phyloP scores from a whole-genome alignment of 2,329 filamentous ascomycete species.

The Aphanoascus verrucosus region DNA sequence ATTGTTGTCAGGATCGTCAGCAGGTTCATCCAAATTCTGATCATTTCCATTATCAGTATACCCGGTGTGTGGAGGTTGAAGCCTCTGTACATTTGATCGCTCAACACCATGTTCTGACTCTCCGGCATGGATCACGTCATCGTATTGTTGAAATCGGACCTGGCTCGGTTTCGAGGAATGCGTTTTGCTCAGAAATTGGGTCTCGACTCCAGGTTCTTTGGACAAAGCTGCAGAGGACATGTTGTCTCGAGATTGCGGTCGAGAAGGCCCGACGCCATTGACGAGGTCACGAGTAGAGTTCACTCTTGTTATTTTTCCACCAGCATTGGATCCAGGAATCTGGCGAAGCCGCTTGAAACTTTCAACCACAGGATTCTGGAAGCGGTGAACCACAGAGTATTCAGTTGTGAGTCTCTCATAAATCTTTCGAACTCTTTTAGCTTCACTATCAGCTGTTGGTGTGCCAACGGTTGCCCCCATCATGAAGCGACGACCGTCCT shows the following conservation, averaged over 20 bases:
- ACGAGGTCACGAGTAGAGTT: conserved; percentile 2
- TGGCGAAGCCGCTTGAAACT: conserved; percentile 29
- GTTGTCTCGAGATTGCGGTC: conserved; percentile 2
- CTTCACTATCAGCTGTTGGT: conserved; percentile 27
- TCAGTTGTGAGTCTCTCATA: conserved; percentile 37
- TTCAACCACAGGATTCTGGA: conserved; percentile 36
- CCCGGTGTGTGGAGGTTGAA: conserved; percentile 10
- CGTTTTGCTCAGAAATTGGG: conserved; percentile 17
- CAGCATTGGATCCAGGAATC: conserved; percentile 3
- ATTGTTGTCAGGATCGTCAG: conserved; percentile 17
- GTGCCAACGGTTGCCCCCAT: conserved; percentile 12
- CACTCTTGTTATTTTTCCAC: conserved; percentile 1
- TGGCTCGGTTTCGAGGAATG: conserved; percentile 21
- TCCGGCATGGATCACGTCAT: conserved; percentile 22
- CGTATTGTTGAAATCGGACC: conserved; percentile 26
- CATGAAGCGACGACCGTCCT: conserved; percentile 11
- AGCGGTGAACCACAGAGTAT: conserved; percentile 36
- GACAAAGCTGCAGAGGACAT: neutral
- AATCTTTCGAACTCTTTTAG: conserved; percentile 33
- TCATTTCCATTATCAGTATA: neutral
- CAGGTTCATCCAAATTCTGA: conserved; percentile 14
- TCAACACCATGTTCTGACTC: conserved; percentile 15
- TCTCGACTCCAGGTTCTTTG: conserved; percentile 12
- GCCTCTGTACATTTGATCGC: conserved; percentile 19
- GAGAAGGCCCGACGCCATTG: conserved; percentile 6